Evolutionary conservation across 1,139 yeast genomes (phyloP).

Genomic region (Lodderomyces pseudojiufengensis): DNA sequence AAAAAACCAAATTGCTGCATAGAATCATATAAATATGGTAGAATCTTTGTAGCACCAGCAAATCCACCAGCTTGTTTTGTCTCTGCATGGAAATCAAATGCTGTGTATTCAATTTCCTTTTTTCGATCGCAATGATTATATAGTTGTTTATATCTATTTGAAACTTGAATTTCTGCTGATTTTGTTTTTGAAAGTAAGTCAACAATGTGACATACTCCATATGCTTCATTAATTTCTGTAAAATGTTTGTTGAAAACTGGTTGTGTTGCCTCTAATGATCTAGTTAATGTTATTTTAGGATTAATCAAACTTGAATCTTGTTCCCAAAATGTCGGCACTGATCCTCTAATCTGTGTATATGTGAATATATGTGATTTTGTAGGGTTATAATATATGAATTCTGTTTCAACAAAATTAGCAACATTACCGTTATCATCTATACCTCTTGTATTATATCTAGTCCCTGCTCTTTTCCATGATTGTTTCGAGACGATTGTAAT

Average conservation of each 20-base stretch:
- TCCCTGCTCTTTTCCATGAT: constrained; percentile 95
- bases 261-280: constrained; percentile 89
- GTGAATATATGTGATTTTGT: constrained; percentile 54
- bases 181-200: constrained; percentile 75
- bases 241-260: constrained; percentile 87
- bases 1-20: constrained; percentile 79
- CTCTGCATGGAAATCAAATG: constrained; percentile 92
- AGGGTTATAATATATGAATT: constrained; percentile 60
- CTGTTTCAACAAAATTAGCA: constrained; percentile 96
- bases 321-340: constrained; percentile 97
- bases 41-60: constrained; percentile 71
- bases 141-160: constrained; percentile 63
- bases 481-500: constrained; percentile 86
- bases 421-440: constrained; percentile 94
- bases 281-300: constrained; percentile 81
- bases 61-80: constrained; percentile 81
- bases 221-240: constrained; percentile 60
- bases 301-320: constrained; percentile 84
- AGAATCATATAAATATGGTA: constrained; percentile 61
- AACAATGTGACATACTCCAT: constrained; percentile 84
- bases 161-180: constrained; percentile 70
- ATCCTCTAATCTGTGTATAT: constrained; percentile 86
- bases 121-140: constrained; percentile 37
- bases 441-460: constrained; percentile 90
- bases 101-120: constrained; percentile 60